Evolutionary conservation across 257 asterid species (phyloP), one percentile per base, ranked within the genome.

Genomic region (Nicotiana attenuata): DNA sequence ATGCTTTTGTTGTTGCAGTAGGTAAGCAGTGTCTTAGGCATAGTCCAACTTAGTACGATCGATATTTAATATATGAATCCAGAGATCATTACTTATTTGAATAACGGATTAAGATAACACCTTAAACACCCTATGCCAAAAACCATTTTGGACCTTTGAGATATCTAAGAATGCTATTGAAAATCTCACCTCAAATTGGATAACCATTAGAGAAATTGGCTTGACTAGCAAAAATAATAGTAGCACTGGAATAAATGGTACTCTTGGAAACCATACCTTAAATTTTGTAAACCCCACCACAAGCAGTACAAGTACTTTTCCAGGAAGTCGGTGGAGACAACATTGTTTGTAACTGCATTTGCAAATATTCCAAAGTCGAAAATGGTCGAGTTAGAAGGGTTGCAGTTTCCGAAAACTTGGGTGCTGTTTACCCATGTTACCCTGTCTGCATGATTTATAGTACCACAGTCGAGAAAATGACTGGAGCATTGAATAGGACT

Each of bases 231-330:
- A 45, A 45, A 7, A 71, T 41, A 45, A 0, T 22, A 73, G 41
- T 24, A 52, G 41, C 47, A 33, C 19, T 28, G 4, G 2, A 45
- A 22, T 73, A 20, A 22, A 45, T 73, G 79, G 16, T 50, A 24
- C 63, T 47, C 16, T 24, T 47, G 41, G 79, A 50, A 73, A 66
- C 41, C 76, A 75, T 88, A 94, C 97, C 98, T 94, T 47, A 94
- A 85, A 83, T 92, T 92, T 69, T 92, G 97, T 68, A 94, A 88
- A 60, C 98, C 98, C 98, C 98, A 94, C 98, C 98, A 94, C 77
- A 94, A 88, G 60, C 98, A 91, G 85, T 94, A 94, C 82, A 94
- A 91, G 88, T 91, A 94, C 91, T 94, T 94, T 77, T 90, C 93
- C 20, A 92, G 76, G 81, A 94, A 92, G 28, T 66, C 26, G 65